Percentiles rank a stretch among this genome's conserved stretches.
phyloP scores from a whole-genome alignment of 805 yeast species.

The Candida yuanshanica region DNA sequence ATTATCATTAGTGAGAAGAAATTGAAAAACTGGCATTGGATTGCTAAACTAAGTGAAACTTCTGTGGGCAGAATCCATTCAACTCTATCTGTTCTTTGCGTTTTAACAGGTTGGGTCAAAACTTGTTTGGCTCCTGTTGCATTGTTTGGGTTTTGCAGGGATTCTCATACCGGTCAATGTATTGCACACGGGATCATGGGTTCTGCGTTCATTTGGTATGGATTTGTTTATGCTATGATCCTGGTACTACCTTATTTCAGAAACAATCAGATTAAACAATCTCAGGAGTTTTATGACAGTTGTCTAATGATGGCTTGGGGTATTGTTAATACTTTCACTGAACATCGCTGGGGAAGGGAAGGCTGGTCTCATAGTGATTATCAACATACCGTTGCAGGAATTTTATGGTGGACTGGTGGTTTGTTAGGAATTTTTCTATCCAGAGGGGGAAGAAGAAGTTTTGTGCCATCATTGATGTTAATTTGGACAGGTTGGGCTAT shows the following conservation, averaged over 20 bases:
- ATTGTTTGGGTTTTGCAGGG: constrained; percentile 82
- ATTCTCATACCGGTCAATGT: constrained; percentile 84
- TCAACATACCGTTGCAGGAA: constrained; percentile 95
- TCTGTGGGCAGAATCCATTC: constrained; percentile 35
- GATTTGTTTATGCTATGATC: constrained; percentile 61
- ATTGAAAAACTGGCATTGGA: constrained; percentile 24
- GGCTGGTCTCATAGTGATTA: constrained; percentile 90
- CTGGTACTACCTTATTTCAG: constrained; percentile 73
- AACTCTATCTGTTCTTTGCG: constrained; percentile 39
- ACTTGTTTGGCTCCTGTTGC: constrained; percentile 79
- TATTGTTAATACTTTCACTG: constrained; percentile 89
- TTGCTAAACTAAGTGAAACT: constrained; percentile 33
- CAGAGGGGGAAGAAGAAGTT: constrained; percentile 60
- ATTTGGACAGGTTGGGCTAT: constrained; percentile 92
- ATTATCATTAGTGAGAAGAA: constrained; percentile 21
- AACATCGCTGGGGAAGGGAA: constrained; percentile 90
- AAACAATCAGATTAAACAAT: constrained; percentile 39
- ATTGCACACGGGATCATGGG: constrained; percentile 98
- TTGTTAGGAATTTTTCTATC: constrained; percentile 75
- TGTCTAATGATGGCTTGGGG: constrained; percentile 85
- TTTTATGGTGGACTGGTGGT: constrained; percentile 95
- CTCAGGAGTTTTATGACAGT: constrained; percentile 86
- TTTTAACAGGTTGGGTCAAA: constrained; percentile 70
- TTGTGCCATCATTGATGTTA: constrained; percentile 75
- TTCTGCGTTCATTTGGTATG: constrained; percentile 74